Conservation (phyloP, 2,329 filamentous ascomycete species). For the Ophiostoma himal-ulmi region DNA sequence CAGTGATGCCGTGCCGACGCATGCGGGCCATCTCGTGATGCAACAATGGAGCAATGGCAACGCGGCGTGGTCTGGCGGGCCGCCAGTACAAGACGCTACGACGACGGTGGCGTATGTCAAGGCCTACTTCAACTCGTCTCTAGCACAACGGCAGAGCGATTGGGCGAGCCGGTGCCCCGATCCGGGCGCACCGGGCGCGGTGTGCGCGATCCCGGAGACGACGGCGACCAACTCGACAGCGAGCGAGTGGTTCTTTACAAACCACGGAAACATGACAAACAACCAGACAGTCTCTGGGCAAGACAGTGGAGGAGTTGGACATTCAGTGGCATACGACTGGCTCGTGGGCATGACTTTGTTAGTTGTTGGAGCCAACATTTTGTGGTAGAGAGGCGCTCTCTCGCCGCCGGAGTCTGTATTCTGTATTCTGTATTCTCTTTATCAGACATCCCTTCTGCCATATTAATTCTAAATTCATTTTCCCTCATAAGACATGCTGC, state of each 20-base stretch:
- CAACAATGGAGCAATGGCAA: slow-evolving; percentile 79
- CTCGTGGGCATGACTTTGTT: not conserved
- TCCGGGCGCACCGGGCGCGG: slow-evolving; percentile 33
- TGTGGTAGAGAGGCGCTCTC: not conserved
- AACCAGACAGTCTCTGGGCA: slow-evolving; percentile 40
- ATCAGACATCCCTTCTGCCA: no score
- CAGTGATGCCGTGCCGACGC: slow-evolving; percentile 51
- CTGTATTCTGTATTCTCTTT: no score
- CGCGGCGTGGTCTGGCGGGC: slow-evolving; percentile 62
- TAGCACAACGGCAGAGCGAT: slow-evolving; percentile 36
- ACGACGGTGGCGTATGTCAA: slow-evolving; percentile 65
- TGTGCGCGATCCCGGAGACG: slow-evolving; percentile 48
- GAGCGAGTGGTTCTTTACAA: slow-evolving; percentile 45
- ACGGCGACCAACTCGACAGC: slow-evolving; percentile 33
- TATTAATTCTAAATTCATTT: no score
- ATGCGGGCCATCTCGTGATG: slow-evolving; percentile 60
- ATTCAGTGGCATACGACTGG: not conserved
- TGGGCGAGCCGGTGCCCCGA: slow-evolving; percentile 40
- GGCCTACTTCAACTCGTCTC: slow-evolving; percentile 71
- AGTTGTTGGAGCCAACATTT: not conserved
- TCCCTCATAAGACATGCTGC: no score
- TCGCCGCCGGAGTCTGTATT: no score
- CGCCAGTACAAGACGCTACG: slow-evolving; percentile 56
- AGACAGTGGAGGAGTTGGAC: slow-evolving; percentile 8
- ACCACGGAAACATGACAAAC: slow-evolving; percentile 41